Base-by-base conservation (phyloP, 2,329 filamentous ascomycete genomes). In the Peltaster fructicola region DNA sequence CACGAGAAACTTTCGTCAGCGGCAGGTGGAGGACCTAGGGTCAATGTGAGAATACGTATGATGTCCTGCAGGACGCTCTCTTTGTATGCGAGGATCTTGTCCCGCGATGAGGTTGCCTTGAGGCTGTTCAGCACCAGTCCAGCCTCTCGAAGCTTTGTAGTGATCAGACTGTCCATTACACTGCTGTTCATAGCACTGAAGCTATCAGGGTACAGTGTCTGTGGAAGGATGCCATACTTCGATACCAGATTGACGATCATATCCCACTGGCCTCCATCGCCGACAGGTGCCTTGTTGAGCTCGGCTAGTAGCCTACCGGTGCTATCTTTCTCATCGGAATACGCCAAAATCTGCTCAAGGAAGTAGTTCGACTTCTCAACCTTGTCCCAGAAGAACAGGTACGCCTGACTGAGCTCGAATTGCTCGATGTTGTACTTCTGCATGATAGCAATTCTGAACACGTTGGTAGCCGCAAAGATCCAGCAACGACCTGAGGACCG, bases 371-470 rank as follows among this genome's bases (percentile, higher is more conserved):
- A 64, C 52, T 91, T 91, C 51, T 92, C 82, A 11, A 91, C 67
- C 56, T 91, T 91, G 50, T 92, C 82, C 74, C 77, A 90, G 62
- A 81, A 91, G 56, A 85, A 91, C 4, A 91, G 63, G 43, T 90
- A 90, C 1, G 73, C 63, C 52, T 91, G 82, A 15, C 74, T 82
- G n/a, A 92, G 61, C 57, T 91, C 78, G 41, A 91, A 90, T 26
- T 65, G 60, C 22, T 72, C 65, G 11, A 91, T 65, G 34, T 71
- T 68, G 51, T 90, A 77, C 41, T 73, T 73, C 51, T 78, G 75
- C 74, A 88, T 85, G 22, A 91, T 60, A 1, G 80, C 75, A n/a
- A 91, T 65, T 14, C 82, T 74, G 54, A 91, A 88, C 28, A 90
- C 73, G 40, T 91, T 91, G n/a, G 79, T 88, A 4, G 77, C 70